Evolutionary conservation across 768 basidiomycete species (phyloP), one percentile per base, ranked within the genome.

Genomic region (Saitozyma podzolica): DNA sequence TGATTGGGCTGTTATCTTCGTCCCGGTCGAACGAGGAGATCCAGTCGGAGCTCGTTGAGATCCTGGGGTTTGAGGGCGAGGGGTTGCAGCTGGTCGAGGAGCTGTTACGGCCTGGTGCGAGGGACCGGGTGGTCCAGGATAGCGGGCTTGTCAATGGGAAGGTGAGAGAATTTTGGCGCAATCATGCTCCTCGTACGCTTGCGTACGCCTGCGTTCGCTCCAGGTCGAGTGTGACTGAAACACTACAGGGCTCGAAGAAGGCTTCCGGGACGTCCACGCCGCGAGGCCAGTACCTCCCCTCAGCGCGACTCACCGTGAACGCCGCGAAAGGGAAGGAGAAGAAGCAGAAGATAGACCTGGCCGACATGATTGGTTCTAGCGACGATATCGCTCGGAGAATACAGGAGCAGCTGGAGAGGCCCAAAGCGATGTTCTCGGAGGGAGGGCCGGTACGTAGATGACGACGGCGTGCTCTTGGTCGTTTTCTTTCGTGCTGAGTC

Each of bases 61-160:
- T 90, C 9, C 76, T 94, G 52, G 95, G 93, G 2, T 91, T 88
- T 75, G 78, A 78, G 51, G 77, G 74, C 4, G 90, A 95, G 54
- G 85, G 88, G 16, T 86, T 97, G 53, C 90, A 91, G 37, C 81
- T 92, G 41, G 86, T 89, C 8, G 85, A 84, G 80, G 85, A 89
- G 48, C 83, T 96, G 37, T 78, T 96, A 1, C 74, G 81, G 16
- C 82, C 86, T 40, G 86, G 93, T 19, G 64, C 57, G 8, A 70
- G 74, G 58, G 65, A 68, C 8, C 73, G 77, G 0, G 73, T 88
- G 40, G 81, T 74, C 42, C 39, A 68, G 40, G 61, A 62, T 3
- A 62, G 61, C 40, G 61, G 61, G 5, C 16, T 62, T 3, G 11
- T 62, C 40, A 11, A 37, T 41, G 61, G 54, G 42, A 40, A 41